phyloP scores from a whole-genome alignment of 306 rosid genomes.

The Aeschynomene evenia region DNA sequence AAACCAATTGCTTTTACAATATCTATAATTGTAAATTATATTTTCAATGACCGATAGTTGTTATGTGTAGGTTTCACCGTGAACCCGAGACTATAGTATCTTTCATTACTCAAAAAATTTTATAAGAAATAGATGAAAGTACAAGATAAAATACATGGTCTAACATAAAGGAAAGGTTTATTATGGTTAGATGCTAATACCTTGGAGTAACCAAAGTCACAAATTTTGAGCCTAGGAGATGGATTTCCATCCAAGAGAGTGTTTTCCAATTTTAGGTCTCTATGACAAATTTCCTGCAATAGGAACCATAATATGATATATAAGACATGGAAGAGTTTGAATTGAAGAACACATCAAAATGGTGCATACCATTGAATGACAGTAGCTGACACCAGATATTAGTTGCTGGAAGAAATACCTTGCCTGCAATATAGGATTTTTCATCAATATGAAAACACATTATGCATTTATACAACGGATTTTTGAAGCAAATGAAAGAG shows the following conservation, averaged over 20 bases:
- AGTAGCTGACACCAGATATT: conserved; percentile 96
- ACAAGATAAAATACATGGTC: neutral
- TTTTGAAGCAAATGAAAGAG: neutral
- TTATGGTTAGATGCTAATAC: conserved; percentile 37
- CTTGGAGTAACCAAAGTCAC: conserved; percentile 99
- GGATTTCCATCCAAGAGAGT: conserved; percentile 97
- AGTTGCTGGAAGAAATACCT: conserved; percentile 99
- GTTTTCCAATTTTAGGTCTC: conserved; percentile 98
- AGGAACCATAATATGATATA: conserved; percentile 11
- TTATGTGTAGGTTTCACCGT: too few species aligned
- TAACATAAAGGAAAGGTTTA: neutral
- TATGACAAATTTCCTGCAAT: conserved; percentile 86
- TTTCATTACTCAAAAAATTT: too few species aligned
- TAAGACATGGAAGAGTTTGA: conserved; percentile 2
- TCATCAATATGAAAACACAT: neutral
- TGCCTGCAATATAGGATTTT: conserved; percentile 53
- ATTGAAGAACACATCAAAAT: neutral
- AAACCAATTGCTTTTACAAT: too few species aligned
- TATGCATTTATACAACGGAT: neutral
- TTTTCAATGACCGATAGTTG: too few species aligned
- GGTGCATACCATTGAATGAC: conserved; percentile 77
- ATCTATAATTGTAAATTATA: too few species aligned
- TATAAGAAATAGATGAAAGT: neutral
- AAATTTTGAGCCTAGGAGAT: conserved; percentile 88
- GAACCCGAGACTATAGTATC: too few species aligned